These are phyloP conservation scores for Canavalia ensiformis DNA, from an alignment of 306 rosid species.

Conservation along the genomic window DNA sequence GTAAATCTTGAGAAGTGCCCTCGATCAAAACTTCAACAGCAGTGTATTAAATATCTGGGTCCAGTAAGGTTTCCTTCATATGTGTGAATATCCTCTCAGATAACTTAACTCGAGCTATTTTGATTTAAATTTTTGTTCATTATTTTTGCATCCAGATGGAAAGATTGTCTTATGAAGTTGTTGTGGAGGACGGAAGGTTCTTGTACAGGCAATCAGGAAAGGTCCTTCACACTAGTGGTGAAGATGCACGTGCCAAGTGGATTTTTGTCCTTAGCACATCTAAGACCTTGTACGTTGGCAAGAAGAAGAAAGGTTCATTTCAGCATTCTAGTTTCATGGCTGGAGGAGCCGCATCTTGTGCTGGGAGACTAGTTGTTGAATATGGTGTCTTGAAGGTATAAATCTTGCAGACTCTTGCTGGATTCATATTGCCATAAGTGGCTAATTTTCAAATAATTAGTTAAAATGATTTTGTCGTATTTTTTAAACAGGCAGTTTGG, in stretches of 20 bases:
- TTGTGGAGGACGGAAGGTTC: conserved; percentile 66
- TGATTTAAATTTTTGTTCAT: neutral
- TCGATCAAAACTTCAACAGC: conserved; percentile 78
- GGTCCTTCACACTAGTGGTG: conserved; percentile 64
- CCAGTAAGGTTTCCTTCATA: conserved; percentile 66
- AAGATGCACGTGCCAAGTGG: conserved; percentile 66
- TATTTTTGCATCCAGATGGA: conserved; percentile 60
- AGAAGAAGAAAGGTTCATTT: conserved; percentile 82
- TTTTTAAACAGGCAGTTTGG: conserved; percentile 73
- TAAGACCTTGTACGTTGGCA: conserved; percentile 71
- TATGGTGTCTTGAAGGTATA: conserved; percentile 82
- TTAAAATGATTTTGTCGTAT: neutral
- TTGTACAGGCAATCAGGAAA: conserved; percentile 60
- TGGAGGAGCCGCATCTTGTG: conserved; percentile 91
- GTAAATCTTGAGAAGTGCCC: conserved; percentile 65
- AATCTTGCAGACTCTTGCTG: neutral
- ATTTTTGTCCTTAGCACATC: conserved; percentile 92
- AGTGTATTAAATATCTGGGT: conserved; percentile 90
- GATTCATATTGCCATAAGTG: neutral
- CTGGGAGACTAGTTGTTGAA: conserved; percentile 81
- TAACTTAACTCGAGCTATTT: neutral
- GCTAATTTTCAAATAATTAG: neutral
- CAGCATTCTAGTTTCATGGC: conserved; percentile 98
- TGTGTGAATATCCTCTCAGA: neutral
- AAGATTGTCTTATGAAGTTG: conserved; percentile 70